phyloP scores from a whole-genome alignment of 495 filamentous ascomycete genomes.

The Aspergillus biplanus region DNA sequence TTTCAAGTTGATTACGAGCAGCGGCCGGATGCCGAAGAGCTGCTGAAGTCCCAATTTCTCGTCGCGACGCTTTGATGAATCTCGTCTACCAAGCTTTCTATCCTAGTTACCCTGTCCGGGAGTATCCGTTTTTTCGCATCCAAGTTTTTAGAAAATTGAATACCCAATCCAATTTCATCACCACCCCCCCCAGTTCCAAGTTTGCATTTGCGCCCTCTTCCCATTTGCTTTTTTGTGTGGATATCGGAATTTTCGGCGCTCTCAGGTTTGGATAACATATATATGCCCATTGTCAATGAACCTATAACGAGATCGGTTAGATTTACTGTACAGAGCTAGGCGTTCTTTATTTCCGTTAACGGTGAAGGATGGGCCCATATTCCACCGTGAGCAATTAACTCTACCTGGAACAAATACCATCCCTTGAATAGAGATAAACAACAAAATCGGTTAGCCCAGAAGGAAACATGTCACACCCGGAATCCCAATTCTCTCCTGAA shows the following conservation, averaged over 20 bases:
- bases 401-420: no score
- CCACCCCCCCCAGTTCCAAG: background rate
- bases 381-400: background rate
- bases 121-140: background rate
- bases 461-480: no score
- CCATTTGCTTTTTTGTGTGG: background rate
- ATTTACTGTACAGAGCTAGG: slow-evolving; percentile 5
- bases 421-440: no score
- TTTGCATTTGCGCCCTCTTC: slow-evolving; percentile 1
- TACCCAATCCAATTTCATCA: background rate
- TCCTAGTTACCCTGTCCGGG: background rate
- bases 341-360: background rate
- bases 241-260: background rate
- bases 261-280: slow-evolving; percentile 13
- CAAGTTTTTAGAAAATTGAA: slow-evolving; percentile 22
- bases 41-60: slow-evolving; percentile 81
- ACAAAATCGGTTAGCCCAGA: no score
- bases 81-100: slow-evolving; percentile 4
- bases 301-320: slow-evolving; percentile 5
- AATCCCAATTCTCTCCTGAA: background rate
- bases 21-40: slow-evolving; percentile 87
- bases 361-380: background rate
- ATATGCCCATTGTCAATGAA: slow-evolving; percentile 4
- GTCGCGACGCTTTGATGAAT: slow-evolving; percentile 58
- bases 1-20: slow-evolving; percentile 95